These are phyloP conservation scores for Salix caprea DNA, from an alignment of 345 rosid genomes.

Conservation along the genomic window DNA sequence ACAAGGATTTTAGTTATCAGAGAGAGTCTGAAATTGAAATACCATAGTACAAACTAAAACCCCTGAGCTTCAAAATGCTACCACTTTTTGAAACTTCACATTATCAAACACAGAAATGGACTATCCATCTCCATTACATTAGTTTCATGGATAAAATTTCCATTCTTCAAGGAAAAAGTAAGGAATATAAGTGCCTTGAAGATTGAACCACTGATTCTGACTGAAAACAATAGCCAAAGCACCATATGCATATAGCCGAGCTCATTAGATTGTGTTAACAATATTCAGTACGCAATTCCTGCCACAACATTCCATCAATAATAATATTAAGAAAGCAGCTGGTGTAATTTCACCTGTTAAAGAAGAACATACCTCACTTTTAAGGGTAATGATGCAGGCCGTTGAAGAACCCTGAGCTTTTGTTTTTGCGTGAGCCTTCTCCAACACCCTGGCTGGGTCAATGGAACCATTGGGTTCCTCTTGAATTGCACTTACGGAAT, in stretches of 20 bases:
- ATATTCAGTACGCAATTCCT: neutral
- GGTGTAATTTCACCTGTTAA: neutral
- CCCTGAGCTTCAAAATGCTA: neutral
- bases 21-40: neutral
- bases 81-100: neutral
- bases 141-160: neutral
- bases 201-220: neutral
- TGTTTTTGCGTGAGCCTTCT: constrained; percentile 31
- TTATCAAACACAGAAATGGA: neutral
- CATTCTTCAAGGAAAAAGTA: neutral
- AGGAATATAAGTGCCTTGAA: neutral
- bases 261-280: neutral
- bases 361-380: constrained; percentile 19
- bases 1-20: neutral
- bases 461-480: constrained; percentile 19
- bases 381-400: constrained; percentile 30
- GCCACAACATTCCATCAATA: neutral
- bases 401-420: constrained; percentile 32
- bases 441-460: constrained; percentile 26
- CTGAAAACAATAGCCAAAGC: neutral
- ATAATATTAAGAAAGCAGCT: neutral
- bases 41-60: neutral
- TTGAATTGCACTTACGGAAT: constrained; percentile 21
- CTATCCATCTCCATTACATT: neutral
- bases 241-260: neutral